Percentiles rank a stretch among this genome's conserved stretches.
Conservation (phyloP, 768 basidiomycete species). For the Pulveroboletus sp. region DNA sequence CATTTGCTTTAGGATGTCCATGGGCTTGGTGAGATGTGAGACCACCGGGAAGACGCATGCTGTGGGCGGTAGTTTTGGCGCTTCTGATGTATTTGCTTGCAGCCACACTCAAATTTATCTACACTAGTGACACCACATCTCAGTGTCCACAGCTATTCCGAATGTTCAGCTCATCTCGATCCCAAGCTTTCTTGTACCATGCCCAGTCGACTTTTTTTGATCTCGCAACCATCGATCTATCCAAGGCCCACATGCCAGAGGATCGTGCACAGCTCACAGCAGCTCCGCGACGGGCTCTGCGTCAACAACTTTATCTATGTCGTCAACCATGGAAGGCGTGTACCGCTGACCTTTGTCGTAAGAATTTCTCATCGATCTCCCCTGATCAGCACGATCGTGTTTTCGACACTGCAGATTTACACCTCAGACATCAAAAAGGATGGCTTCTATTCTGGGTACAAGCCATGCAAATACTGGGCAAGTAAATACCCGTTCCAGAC, state of each 20-base stretch:
- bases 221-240: constrained; percentile 51
- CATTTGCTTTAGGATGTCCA: background rate
- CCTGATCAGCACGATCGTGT: constrained; percentile 40
- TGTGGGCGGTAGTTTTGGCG: too few species aligned
- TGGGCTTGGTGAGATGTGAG: background rate
- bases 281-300: constrained; percentile 46
- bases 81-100: too few species aligned
- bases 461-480: constrained; percentile 48
- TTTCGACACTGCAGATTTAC: constrained; percentile 48
- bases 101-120: too few species aligned
- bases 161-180: constrained; percentile 32
- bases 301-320: constrained; percentile 40
- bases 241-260: constrained; percentile 38
- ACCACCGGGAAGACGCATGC: too few species aligned
- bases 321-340: constrained; percentile 38
- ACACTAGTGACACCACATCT: constrained; percentile 35
- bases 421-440: constrained; percentile 36
- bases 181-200: constrained; percentile 27
- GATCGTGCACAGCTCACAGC: constrained; percentile 40
- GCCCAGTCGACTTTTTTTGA: constrained; percentile 49
- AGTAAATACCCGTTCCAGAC: background rate
- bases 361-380: too few species aligned
- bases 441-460: constrained; percentile 51
- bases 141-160: too few species aligned
- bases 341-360: too few species aligned